Evolutionary conservation across 2,329 filamentous ascomycete species (phyloP).

Genomic region (Aspergillus ruber): DNA sequence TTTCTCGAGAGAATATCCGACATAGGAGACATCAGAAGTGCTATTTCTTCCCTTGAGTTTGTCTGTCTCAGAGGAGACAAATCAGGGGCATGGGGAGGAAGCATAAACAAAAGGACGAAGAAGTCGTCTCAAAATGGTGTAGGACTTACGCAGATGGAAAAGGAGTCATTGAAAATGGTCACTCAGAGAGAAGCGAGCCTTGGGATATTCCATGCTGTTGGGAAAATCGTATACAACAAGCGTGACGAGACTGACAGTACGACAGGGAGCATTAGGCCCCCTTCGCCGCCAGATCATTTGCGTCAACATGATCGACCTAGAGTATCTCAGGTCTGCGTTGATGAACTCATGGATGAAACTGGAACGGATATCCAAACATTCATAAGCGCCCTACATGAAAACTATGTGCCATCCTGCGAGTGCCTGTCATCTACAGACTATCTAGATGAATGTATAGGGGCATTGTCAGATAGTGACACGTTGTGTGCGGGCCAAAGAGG

Average conservation of each 20-base stretch:
- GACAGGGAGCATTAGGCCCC: slow-evolving; percentile 36
- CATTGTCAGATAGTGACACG: slow-evolving; percentile 80
- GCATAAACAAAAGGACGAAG: slow-evolving; percentile 62
- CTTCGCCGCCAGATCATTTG: slow-evolving; percentile 56
- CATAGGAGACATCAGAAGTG: slow-evolving; percentile 85
- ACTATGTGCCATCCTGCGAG: slow-evolving; percentile 77
- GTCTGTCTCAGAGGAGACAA: slow-evolving; percentile 76
- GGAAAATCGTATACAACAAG: slow-evolving; percentile 96
- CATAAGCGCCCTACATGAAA: slow-evolving; percentile 84
- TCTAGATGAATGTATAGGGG: slow-evolving; percentile 77
- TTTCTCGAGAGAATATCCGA: slow-evolving; percentile 76
- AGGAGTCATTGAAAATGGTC: slow-evolving; percentile 71
- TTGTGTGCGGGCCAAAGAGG: slow-evolving; percentile 58
- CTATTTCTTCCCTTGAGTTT: slow-evolving; percentile 88
- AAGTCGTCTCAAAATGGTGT: slow-evolving; percentile 44
- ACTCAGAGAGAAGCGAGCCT: slow-evolving; percentile 83
- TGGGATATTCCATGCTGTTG: slow-evolving; percentile 92
- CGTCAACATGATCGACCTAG: slow-evolving; percentile 54
- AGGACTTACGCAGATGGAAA: slow-evolving; percentile 65
- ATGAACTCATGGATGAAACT: slow-evolving; percentile 82
- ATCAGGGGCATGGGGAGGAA: slow-evolving; percentile 68
- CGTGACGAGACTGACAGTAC: slow-evolving; percentile 51
- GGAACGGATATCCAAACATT: slow-evolving; percentile 91
- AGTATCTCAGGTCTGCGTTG: slow-evolving; percentile 59
- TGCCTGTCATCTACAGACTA: slow-evolving; percentile 64